These are phyloP conservation scores for Calocera cornea DNA, from an alignment of 768 basidiomycete species.

Conservation along the genomic window DNA sequence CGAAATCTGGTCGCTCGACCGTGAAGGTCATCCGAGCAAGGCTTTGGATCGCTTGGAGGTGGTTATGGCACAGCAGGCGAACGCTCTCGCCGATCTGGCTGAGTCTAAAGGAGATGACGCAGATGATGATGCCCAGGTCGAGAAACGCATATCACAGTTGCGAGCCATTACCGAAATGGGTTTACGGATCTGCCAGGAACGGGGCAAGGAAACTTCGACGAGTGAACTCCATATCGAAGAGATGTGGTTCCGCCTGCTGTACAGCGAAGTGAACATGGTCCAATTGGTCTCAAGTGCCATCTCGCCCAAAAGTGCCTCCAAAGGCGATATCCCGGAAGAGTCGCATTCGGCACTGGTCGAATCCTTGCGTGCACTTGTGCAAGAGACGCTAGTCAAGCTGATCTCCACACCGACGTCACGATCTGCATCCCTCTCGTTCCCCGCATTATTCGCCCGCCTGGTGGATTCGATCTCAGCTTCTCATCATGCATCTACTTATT, in stretches of 20 bases:
- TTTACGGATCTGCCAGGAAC: constrained; percentile 56
- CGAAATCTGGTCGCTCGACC: constrained; percentile 66
- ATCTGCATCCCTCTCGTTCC: constrained; percentile 71
- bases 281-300: constrained; percentile 44
- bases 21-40: constrained; percentile 43
- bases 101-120: constrained; percentile 9
- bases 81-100: constrained; percentile 12
- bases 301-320: not conserved
- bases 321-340: not conserved
- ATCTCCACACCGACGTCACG: constrained; percentile 58
- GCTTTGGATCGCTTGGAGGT: constrained; percentile 55
- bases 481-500: constrained; percentile 41
- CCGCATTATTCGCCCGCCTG: constrained; percentile 79
- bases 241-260: constrained; percentile 77
- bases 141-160: constrained; percentile 36
- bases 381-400: constrained; percentile 69
- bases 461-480: constrained; percentile 54
- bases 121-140: constrained; percentile 19
- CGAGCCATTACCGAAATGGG: constrained; percentile 47
- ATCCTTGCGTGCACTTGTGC: constrained; percentile 58
- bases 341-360: not conserved
- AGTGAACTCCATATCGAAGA: constrained; percentile 47
- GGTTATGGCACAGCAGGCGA: constrained; percentile 17
- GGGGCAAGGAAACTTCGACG: constrained; percentile 25
- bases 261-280: constrained; percentile 65